Evolutionary conservation across 129 eudicot genomes (phyloP), one percentile per base, ranked within the genome.

Genomic region (Pulicaria dysenterica): DNA sequence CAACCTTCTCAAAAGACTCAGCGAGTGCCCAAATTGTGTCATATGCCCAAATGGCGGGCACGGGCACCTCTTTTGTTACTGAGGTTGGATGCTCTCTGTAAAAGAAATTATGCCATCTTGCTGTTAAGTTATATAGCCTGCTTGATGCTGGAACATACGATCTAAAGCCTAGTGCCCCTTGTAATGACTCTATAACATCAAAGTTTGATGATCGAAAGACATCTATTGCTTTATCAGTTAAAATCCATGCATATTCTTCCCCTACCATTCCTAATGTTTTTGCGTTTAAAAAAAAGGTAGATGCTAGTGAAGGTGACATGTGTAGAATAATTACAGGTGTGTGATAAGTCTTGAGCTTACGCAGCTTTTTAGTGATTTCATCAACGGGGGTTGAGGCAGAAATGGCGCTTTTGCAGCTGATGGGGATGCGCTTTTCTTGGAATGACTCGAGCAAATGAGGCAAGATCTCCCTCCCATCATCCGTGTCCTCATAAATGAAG

Each of bases 191-290:
- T 0, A 75, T 40, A 45, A 72, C 83, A 15, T 49, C 40, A 47
- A 43, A 73, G 7, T 86, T 77, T 63, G 76, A 5, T 16, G 72
- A 54, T 16, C 49, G 59, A 2, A 86, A 31, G 46, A 60, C 37
- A 15, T 80, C 78, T 14, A 72, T 16, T 0, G 82, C 63, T 15
- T 66, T 50, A 41, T 58, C 72, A 0, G 89, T 86, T 13, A 82
- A 38, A 15, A 89, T 79, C 92, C 92, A 89, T 36, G 72, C 84
- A 72, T 86, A 85, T 5, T 63, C 87, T 51, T 76, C 55, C 5
- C 36, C 67, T 78, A 83, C 72, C 96, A 89, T 83, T 36, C 82
- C 80, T 13, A 75, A 8, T 17, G 37, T 60, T 37, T 72, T 81
- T 2, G 87, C 89, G 39, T 40, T 83, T 34, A 74, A 2, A 71